Base-by-base conservation (phyloP, 306 rosid species). In the Begonia peltatifolia region DNA sequence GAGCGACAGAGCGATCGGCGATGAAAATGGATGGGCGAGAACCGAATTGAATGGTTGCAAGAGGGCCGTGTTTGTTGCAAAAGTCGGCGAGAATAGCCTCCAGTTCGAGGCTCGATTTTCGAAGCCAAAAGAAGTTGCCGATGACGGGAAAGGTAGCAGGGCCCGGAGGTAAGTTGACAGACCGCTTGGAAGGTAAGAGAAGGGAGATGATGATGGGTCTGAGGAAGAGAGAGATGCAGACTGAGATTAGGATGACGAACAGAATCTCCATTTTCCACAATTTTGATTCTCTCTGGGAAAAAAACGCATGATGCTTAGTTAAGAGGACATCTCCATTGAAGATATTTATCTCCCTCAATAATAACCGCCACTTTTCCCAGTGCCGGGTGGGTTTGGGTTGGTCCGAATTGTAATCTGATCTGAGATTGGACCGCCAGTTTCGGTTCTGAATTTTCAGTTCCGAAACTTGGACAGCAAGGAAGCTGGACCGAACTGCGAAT, bases 201-300 rank as follows among this genome's bases (percentile, higher is more conserved):
- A 46, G 14, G 30, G 36, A 22, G 49, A 5, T 17, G 38, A 41
- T 25, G 10, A 50, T 18, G 30, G 18, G 53, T 17, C 6, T 50
- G 53, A 50, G 48, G 48, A 44, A 8, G 14, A 44, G 48, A 12
- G 14, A 49, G 56, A 59, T 12, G 41, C 14, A 47, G 18, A 48
- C n/a, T 6, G 54, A 35, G 30, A 59, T 1, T 22, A 47, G 1
- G 30, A 48, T 1, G 47, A 59, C 9, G 35, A 59, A 14, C 63
- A 43, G 50, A 2, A 36, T 59, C 55, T 36, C 63, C 63, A 48
- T 59, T 59, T 47, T 25, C 16, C 20, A 18, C 35, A 22, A 13
- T 8, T 51, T 51, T 7, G 11, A 8, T 16, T 50, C 10, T 50
- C 38, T 30, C 38, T 30, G 9, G 8, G 38, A 30, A 30, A 7